Conservation (phyloP, 164 flowering plant species). For the grape (Vitis vinifera) region DNA sequence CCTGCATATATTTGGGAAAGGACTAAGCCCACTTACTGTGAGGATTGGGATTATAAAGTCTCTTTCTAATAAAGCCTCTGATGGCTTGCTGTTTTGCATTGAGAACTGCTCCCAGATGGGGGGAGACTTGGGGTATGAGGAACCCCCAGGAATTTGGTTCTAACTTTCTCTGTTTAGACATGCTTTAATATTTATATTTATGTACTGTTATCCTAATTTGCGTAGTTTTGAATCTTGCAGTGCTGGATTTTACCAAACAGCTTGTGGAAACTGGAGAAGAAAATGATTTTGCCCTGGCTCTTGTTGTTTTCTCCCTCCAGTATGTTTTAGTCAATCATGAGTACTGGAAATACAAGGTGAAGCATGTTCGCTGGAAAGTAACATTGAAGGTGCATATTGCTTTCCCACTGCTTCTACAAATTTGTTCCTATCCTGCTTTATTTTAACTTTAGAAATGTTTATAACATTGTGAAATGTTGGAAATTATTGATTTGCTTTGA, state of each 20-base stretch:
- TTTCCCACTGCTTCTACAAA: not conserved
- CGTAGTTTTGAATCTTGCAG: conserved; percentile 42
- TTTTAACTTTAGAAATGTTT: not conserved
- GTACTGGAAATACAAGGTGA: conserved; percentile 81
- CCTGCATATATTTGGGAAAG: too few species aligned
- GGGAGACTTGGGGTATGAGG: too few species aligned
- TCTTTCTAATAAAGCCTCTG: too few species aligned
- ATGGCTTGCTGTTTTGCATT: too few species aligned
- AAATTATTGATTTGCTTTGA: not conserved
- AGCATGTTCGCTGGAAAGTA: conserved; percentile 79
- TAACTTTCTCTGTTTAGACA: not conserved
- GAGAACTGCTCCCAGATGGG: too few species aligned
- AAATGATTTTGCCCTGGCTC: conserved; percentile 52
- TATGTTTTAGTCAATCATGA: conserved; percentile 89
- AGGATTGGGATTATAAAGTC: too few species aligned
- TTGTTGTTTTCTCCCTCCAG: conserved; percentile 72
- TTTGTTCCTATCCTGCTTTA: not conserved
- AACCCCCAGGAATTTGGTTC: not conserved
- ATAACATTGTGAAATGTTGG: not conserved
- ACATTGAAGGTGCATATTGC: conserved; percentile 63
- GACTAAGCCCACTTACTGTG: too few species aligned
- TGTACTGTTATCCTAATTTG: conserved; percentile 8
- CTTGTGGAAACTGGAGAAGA: conserved; percentile 75
- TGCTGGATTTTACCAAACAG: conserved; percentile 75
- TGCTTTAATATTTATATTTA: not conserved